Conservation (phyloP, 441 rosid genomes). For the Pelargonium cotyledonis region DNA sequence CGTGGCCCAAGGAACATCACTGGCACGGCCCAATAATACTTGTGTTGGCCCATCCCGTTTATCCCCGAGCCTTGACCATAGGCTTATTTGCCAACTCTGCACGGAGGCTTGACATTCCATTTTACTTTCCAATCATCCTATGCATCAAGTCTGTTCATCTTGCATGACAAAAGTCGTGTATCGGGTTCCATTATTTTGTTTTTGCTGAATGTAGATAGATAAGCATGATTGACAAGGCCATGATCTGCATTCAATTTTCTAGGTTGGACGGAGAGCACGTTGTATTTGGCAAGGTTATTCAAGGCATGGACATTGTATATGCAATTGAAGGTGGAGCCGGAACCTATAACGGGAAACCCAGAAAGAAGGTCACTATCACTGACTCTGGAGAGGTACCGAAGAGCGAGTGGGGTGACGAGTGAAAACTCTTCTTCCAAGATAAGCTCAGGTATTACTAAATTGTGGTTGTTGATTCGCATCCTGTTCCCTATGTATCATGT, state of each 20-base stretch:
- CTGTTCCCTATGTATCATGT: slow-evolving; percentile 21
- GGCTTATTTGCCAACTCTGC: no score
- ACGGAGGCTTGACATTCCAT: no score
- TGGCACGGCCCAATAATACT: no score
- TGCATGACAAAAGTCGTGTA: no score
- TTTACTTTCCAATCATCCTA: no score
- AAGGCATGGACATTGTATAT: slow-evolving; percentile 85
- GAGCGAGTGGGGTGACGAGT: slow-evolving; percentile 82
- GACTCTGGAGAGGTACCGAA: slow-evolving; percentile 88
- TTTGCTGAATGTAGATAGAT: no score
- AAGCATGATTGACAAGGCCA: no score
- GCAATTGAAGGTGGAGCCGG: slow-evolving; percentile 96
- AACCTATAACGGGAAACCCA: slow-evolving; percentile 87
- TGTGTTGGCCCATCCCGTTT: no score
- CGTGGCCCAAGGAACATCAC: no score
- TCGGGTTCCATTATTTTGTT: no score
- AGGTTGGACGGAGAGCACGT: slow-evolving; percentile 98
- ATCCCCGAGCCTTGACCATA: no score
- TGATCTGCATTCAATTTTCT: slow-evolving; percentile 10
- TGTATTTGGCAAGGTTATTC: slow-evolving; percentile 81
- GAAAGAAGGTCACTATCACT: slow-evolving; percentile 79
- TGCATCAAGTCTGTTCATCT: no score
- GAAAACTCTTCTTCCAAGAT: slow-evolving; percentile 26
- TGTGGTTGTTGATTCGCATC: slow-evolving; percentile 15
- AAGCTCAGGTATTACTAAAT: slow-evolving; percentile 8